Evolutionary conservation across 225 moss, liverwort and hornwort genomes (phyloP).

Genomic region (Thuidium tamariscinum): DNA sequence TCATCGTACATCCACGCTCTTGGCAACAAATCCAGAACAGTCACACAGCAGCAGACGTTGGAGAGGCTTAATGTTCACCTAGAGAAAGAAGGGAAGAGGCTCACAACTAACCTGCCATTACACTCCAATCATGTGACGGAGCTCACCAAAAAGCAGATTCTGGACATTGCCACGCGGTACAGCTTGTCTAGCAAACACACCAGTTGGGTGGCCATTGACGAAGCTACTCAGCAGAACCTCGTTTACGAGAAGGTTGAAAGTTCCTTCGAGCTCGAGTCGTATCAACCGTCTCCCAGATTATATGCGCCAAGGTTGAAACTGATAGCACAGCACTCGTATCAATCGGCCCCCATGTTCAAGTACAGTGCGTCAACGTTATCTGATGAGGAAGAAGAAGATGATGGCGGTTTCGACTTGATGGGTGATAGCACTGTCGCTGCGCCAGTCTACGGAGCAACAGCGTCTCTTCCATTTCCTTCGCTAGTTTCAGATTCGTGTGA

Average conservation of each 20-base stretch:
- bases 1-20: conserved; percentile 14
- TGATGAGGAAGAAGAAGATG: not conserved
- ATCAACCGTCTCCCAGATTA: not conserved
- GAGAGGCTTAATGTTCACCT: conserved; percentile 9
- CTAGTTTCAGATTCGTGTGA: not conserved
- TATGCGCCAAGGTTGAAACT: fast-evolving
- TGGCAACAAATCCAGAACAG: not conserved
- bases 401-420: not conserved
- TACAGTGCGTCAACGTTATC: too few relatives aligned
- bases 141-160: not conserved
- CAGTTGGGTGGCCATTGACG: conserved; percentile 37
- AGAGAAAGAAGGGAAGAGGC: not conserved
- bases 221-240: not conserved
- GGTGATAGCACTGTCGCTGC: too few relatives aligned
- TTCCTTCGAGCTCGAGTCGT: not conserved
- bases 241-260: not conserved
- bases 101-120: not conserved
- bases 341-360: too few relatives aligned
- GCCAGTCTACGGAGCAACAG: not conserved
- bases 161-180: conserved; percentile 3
- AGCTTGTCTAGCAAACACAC: conserved; percentile 19
- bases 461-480: too few relatives aligned
- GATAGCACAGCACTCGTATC: not conserved
- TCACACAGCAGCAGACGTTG: not conserved
- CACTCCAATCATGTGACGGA: not conserved